Conservation (phyloP, 345 rosid genomes). For the Euclidium syriacum region DNA sequence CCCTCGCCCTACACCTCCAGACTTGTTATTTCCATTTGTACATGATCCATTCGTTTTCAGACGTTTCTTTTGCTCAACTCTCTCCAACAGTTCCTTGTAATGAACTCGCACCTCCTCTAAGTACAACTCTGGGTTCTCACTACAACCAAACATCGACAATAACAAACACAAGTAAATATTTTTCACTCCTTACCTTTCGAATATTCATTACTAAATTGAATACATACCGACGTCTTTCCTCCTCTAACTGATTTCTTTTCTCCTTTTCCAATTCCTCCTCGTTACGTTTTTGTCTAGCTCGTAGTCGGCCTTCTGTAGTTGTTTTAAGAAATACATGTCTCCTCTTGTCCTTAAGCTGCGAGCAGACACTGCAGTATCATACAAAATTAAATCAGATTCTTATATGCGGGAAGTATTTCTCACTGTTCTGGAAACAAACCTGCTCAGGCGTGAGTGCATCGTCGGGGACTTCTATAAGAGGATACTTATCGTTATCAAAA, state of each 20-base stretch:
- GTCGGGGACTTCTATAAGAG: conserved; percentile 72
- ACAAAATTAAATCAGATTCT: not conserved
- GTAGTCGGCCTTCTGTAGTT: conserved; percentile 77
- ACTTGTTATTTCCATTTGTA: conserved; percentile 60
- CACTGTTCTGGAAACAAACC: conserved; percentile 35
- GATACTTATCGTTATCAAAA: conserved; percentile 55
- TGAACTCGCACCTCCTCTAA: conserved; percentile 59
- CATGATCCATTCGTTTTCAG: conserved; percentile 70
- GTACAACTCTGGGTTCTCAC: conserved; percentile 87
- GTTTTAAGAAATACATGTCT: conserved; percentile 83
- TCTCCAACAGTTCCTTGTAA: conserved; percentile 77
- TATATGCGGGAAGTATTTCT: not conserved
- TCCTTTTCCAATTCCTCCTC: conserved; percentile 83
- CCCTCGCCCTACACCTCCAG: conserved; percentile 86
- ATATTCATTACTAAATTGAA: conserved; percentile 10
- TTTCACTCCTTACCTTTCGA: not conserved
- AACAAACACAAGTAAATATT: conserved; percentile 5
- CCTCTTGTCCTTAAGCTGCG: conserved; percentile 83
- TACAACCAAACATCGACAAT: conserved; percentile 22
- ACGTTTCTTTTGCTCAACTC: conserved; percentile 79
- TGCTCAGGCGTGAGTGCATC: conserved; percentile 74
- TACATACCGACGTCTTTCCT: conserved; percentile 79
- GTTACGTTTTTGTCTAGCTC: conserved; percentile 83
- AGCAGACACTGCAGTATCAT: not conserved
- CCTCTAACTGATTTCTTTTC: conserved; percentile 70